These are phyloP conservation scores for Panicum hallii DNA, from an alignment of 202 grass and related monocot species.

Conservation along the genomic window DNA sequence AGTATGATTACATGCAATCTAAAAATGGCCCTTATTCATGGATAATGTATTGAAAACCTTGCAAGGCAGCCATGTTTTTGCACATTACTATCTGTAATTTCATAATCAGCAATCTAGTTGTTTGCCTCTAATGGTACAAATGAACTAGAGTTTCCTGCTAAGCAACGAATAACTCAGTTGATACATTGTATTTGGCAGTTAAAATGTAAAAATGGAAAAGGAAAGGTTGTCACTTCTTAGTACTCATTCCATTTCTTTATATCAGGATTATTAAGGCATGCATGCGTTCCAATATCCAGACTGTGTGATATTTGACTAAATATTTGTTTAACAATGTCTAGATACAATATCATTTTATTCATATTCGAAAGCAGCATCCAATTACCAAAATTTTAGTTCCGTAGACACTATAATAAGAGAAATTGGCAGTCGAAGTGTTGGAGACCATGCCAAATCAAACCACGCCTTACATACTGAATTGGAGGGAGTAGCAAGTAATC, in stretches of 20 bases:
- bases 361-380: background rate
- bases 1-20: background rate
- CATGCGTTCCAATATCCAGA: background rate
- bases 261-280: background rate
- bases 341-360: background rate
- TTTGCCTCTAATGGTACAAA: conserved; percentile 3
- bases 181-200: background rate
- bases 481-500: background rate
- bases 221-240: background rate
- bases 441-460: background rate
- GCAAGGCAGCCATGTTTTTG: background rate
- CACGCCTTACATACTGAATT: background rate
- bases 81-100: background rate
- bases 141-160: background rate
- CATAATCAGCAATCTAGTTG: conserved; percentile 19
- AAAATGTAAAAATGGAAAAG: background rate
- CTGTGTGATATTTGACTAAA: background rate
- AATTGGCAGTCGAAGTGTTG: background rate
- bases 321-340: background rate
- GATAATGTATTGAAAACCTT: background rate
- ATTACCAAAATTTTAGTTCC: background rate
- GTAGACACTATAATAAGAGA: background rate
- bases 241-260: background rate
- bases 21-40: conserved; percentile 5
- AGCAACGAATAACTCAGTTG: background rate